These are phyloP conservation scores for Diaporthe longicolla DNA, from an alignment of 2,329 filamentous ascomycete species.

Conservation along the genomic window DNA sequence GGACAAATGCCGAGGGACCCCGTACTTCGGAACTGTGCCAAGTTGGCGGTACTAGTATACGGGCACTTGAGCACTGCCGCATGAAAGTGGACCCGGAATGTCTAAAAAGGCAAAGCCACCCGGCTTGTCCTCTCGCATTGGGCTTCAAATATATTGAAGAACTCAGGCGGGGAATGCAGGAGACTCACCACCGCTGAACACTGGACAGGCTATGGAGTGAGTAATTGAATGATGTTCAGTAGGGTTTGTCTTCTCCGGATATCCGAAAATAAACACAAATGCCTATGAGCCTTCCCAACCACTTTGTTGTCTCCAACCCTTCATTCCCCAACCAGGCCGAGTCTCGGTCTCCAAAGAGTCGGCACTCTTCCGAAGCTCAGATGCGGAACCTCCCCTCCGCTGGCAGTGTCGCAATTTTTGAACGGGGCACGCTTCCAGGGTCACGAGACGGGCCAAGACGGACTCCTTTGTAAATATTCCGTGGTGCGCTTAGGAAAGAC, in stretches of 20 bases:
- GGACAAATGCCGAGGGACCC: neutral
- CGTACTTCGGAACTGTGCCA: neutral
- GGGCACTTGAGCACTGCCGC: neutral
- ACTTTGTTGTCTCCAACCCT: neutral
- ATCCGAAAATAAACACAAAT: neutral
- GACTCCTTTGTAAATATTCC: neutral
- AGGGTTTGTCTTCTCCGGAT: neutral
- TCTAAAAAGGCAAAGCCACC: conserved; percentile 7
- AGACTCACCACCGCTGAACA: neutral
- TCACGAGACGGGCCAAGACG: conserved; percentile 9
- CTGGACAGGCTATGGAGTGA: neutral
- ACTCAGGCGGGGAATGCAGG: neutral
- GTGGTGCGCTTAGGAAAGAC: conserved; percentile 1
- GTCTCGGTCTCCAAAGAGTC: neutral
- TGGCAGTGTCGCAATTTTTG: neutral
- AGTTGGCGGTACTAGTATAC: neutral
- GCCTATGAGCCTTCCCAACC: neutral
- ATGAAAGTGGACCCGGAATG: conserved; percentile 1
- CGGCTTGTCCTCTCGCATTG: neutral
- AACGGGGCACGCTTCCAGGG: neutral
- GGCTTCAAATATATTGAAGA: neutral
- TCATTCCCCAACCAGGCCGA: neutral
- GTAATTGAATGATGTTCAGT: neutral
- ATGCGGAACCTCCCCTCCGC: conserved; percentile 17
- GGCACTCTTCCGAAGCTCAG: neutral